A percentile compares a stretch with the other conserved stretches of the same genome.
These are phyloP conservation scores for Gnomoniopsis smithogilvyi DNA, from an alignment of 2,329 filamentous ascomycete species.

Conservation along the genomic window DNA sequence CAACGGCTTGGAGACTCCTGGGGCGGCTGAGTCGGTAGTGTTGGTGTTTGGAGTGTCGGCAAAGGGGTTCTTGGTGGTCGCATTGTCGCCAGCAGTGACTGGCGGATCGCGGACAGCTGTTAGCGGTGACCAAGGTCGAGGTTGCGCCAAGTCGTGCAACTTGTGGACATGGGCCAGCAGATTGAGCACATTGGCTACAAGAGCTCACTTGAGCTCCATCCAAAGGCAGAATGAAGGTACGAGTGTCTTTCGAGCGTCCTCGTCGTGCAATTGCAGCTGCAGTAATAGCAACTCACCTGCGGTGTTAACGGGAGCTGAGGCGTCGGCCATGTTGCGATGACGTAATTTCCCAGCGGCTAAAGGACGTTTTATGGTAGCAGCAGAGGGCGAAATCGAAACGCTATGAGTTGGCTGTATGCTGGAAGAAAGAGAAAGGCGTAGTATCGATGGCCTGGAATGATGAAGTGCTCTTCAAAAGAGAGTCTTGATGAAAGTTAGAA, in stretches of 20 bases:
- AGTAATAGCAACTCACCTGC: constrained; percentile 15
- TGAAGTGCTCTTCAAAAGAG: not conserved
- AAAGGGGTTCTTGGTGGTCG: constrained; percentile 9
- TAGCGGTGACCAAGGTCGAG: not conserved
- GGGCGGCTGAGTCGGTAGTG: constrained; percentile 1
- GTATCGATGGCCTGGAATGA: not conserved
- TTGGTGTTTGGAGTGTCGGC: constrained; percentile 5
- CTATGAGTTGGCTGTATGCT: constrained; percentile 4
- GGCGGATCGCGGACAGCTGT: not conserved
- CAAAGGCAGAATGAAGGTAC: not conserved
- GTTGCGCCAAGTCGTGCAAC: constrained; percentile 4
- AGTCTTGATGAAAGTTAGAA: not conserved
- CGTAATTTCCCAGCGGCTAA: constrained; percentile 13
- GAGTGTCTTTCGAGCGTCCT: not conserved
- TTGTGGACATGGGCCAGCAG: not conserved
- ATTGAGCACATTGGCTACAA: not conserved
- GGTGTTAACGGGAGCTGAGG: constrained; percentile 15
- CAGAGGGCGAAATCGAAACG: constrained; percentile 4
- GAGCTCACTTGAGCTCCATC: constrained; percentile 8
- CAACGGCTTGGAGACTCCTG: constrained; percentile 1
- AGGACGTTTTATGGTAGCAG: not conserved
- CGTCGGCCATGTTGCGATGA: constrained; percentile 19
- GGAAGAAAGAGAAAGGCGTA: not conserved
- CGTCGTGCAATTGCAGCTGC: not conserved
- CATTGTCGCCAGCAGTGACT: constrained; percentile 13